Base-by-base conservation (phyloP, 257 asterid species). In the Penstemon barbatus region DNA sequence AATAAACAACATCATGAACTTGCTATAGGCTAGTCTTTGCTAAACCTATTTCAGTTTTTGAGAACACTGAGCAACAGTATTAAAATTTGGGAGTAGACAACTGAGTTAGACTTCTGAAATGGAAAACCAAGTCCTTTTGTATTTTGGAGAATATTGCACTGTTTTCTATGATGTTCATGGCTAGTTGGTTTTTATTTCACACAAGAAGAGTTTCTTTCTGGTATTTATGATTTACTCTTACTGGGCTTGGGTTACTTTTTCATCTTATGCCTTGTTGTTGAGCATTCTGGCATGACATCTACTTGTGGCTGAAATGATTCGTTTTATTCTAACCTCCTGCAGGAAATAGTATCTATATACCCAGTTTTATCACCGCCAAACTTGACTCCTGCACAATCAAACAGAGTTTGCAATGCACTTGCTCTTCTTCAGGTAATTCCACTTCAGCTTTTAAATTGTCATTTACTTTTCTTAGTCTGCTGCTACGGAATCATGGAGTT, bases 361-460 rank as follows among this genome's bases (percentile, higher is more conserved):
- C 99, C 97, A 12, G 96, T 93, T 68, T 78, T 93, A 52, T 90
- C 97, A 54, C 99, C 99, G 7, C 99, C 99, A 48, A 90, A 85
- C 81, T 78, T 93, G 74, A 87, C 96, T 77, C 95, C 96, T 60
- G 89, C 90, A 0, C 97, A 93, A 71, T 93, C 99, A 5, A 88
- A 88, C 78, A 79, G 99, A 77, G 96, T 90, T 71, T 93, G 99
- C 87, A 90, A 93, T 85, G 99, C 97, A 55, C 95, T 93, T 59
- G 99, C 99, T 41, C 87, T 93, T 58, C 96, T 93, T 83, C 99
- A 93, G 97, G 97, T 90, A 68, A 5, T 11, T 57, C 2, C 33
- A 25, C 2, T 25, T 25, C 33, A 25, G 33, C 33, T 25, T 25
- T 25, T 25, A 25, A 25, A 0, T 25, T 25, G 33, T 25, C 33